Evolutionary conservation across 2,329 filamentous ascomycete genomes (phyloP).

Genomic region (Sphaerulina musiva): DNA sequence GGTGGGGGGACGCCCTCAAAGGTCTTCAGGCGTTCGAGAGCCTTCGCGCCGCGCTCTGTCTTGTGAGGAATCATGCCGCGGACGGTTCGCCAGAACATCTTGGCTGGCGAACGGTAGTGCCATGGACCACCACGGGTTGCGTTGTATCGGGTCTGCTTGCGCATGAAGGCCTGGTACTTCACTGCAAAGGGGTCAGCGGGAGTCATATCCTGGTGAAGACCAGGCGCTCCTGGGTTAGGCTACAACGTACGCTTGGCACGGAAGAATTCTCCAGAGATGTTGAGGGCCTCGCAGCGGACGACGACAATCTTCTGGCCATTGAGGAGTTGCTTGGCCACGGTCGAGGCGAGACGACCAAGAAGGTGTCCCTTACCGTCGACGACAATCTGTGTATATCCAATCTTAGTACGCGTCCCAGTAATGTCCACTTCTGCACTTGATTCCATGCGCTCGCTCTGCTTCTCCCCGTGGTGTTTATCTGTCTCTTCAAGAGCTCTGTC

Average conservation of each 20-base stretch:
- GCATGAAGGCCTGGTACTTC: constrained; percentile 99
- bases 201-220: background rate
- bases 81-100: constrained; percentile 99
- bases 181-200: constrained; percentile 53
- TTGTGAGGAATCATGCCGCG: constrained; percentile 99
- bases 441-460: background rate
- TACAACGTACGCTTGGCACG: constrained; percentile 92
- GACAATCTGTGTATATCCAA: constrained; percentile 61
- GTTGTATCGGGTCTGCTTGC: constrained; percentile 99
- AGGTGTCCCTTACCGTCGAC: constrained; percentile 99
- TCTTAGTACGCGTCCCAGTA: constrained; percentile 12
- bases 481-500: background rate
- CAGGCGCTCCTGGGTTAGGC: constrained; percentile 10
- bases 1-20: constrained; percentile 98
- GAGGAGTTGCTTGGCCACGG: constrained; percentile 97
- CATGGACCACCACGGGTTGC: constrained; percentile 98
- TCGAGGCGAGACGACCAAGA: constrained; percentile 96
- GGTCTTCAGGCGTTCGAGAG: constrained; percentile 97
- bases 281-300: constrained; percentile 97
- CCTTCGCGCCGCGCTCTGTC: constrained; percentile 93
- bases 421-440: too few species aligned
- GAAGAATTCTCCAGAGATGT: constrained; percentile 99
- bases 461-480: background rate
- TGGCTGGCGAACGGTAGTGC: constrained; percentile 98
- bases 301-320: constrained; percentile 99